Conservation (phyloP, 139 green algal species). For the Zygnema circumcarinatum region DNA sequence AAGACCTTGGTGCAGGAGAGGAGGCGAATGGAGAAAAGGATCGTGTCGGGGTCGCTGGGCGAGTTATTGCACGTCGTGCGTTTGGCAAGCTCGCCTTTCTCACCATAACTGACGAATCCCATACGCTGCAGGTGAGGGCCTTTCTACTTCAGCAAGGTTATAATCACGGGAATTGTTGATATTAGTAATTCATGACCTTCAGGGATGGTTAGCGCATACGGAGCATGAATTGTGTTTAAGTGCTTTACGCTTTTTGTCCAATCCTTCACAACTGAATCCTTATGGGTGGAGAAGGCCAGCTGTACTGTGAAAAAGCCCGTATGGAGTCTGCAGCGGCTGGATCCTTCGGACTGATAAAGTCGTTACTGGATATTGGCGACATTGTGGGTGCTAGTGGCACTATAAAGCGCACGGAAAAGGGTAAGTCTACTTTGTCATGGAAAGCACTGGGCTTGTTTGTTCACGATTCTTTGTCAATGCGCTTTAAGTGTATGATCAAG, state of each 20-base stretch:
- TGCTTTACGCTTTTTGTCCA: too few species aligned
- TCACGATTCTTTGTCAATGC: too few species aligned
- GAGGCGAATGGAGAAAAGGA: slow-evolving; percentile 44
- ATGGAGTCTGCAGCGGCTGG: slow-evolving; percentile 53
- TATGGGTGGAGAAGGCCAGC: slow-evolving; percentile 40
- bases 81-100: slow-evolving; percentile 99
- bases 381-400: slow-evolving; percentile 80
- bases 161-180: not conserved
- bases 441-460: too few species aligned
- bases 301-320: slow-evolving; percentile 83
- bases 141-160: not conserved
- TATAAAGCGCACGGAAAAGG: slow-evolving; percentile 93
- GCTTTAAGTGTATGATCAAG: too few species aligned
- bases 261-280: not conserved
- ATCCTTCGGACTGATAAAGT: slow-evolving; percentile 79
- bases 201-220: too few species aligned
- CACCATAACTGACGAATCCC: slow-evolving; percentile 82
- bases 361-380: slow-evolving; percentile 87
- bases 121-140: slow-evolving; percentile 78
- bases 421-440: slow-evolving; percentile 84
- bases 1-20: slow-evolving; percentile 70
- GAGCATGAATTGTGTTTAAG: too few species aligned
- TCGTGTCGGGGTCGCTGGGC: slow-evolving; percentile 77
- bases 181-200: too few species aligned
- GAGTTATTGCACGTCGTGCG: slow-evolving; percentile 84